Base-by-base conservation (phyloP, 1,284 basidiomycete genomes). In the Cryptococcus jaspeensis region DNA sequence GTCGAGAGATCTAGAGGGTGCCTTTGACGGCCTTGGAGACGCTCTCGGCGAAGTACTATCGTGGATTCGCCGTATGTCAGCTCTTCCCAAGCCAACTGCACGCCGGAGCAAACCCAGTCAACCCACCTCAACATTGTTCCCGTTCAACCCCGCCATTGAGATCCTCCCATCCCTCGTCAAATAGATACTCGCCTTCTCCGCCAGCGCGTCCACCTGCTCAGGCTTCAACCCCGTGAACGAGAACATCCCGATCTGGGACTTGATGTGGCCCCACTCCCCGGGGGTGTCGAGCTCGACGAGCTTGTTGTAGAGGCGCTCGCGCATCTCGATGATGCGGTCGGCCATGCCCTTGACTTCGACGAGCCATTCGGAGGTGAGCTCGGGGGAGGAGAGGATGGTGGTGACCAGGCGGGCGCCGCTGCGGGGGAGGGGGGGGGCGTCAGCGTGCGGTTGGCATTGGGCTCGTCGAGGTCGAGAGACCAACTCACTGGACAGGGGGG, bases 71-170 rank as follows among this genome's bases (percentile, higher is more conserved):
- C 52, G n/a, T 32, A 25, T 28, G 8, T n/a, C n/a, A n/a, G n/a
- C n/a, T n/a, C n/a, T n/a, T n/a, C n/a, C n/a, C n/a, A n/a, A n/a
- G n/a, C n/a, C n/a, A n/a, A n/a, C n/a, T n/a, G 2, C n/a, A 18
- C 11, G 13, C 23, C 20, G 3, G 13, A 39, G 8, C 20, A 15
- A 36, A 13, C 37, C 20, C 13, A n/a, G 37, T 5, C 5, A 9
- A 63, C 66, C 62, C 56, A 70, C 68, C 69, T 88, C 87, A 68
- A 97, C 86, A 82, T 99, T 99, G 73, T 81, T 77, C 59, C 81
- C 80, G 82, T 97, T 99, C 72, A 99, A 79, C 28, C 92, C 96
- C 63, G 96, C 92, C 92, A 97, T 96, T 46, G 91, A 93, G 71
- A 94, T 93, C 67, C 92, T 88, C 44, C 92, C 92, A 61, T 81